Evolutionary conservation across 1,284 basidiomycete species (phyloP).

Genomic region (Sporisorium exsertum): DNA sequence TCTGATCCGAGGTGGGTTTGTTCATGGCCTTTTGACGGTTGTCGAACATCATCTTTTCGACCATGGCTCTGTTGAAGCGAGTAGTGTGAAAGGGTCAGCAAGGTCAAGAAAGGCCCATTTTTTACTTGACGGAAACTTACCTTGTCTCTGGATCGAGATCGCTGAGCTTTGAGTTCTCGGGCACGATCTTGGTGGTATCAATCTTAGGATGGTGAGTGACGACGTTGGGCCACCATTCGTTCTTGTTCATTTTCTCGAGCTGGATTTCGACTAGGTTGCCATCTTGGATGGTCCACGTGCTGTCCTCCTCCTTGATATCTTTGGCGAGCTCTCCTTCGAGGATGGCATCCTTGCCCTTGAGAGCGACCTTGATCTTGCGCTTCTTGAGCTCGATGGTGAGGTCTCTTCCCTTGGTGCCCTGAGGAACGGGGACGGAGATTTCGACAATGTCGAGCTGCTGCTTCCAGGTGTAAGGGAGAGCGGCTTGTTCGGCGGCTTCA

Average conservation of each 20-base stretch:
- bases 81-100: not conserved
- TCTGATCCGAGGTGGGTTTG: constrained; percentile 74
- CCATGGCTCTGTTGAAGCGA: constrained; percentile 79
- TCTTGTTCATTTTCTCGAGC: constrained; percentile 86
- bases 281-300: constrained; percentile 96
- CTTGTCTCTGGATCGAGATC: constrained; percentile 92
- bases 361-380: constrained; percentile 82
- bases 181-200: constrained; percentile 95
- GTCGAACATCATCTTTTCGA: constrained; percentile 99
- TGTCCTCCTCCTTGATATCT: constrained; percentile 94
- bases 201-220: constrained; percentile 94
- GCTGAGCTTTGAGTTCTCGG: constrained; percentile 93
- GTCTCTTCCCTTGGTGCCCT: constrained; percentile 84
- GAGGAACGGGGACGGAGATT: constrained; percentile 83
- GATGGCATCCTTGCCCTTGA: constrained; percentile 87
- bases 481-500: constrained; percentile 84
- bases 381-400: constrained; percentile 82
- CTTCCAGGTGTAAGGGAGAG: constrained; percentile 90
- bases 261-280: constrained; percentile 79
- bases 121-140: not conserved
- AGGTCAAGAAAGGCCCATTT: not conserved
- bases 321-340: constrained; percentile 84
- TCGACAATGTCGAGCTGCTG: constrained; percentile 91
- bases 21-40: constrained; percentile 99
- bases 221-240: constrained; percentile 98